Evolutionary conservation across 169 alveolate species (phyloP).

Genomic region (Eimeria necatrix): DNA sequence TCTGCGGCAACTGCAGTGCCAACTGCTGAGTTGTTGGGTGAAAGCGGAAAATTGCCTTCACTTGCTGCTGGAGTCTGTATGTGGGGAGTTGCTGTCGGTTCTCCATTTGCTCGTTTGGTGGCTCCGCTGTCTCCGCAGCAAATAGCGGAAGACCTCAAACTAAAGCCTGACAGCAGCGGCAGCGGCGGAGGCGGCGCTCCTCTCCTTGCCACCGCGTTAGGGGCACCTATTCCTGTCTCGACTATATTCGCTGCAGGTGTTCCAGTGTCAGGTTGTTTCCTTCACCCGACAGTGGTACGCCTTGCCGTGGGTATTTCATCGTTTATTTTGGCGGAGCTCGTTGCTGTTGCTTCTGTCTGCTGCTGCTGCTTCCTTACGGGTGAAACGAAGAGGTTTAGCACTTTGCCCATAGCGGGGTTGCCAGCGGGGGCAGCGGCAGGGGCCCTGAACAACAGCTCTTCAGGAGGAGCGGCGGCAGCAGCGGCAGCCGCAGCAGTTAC

Average conservation of each 20-base stretch:
- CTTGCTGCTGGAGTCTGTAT: constrained; percentile 69
- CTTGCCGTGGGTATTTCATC: constrained; percentile 62
- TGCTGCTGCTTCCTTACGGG: constrained; percentile 64
- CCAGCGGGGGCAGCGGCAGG: constrained; percentile 73
- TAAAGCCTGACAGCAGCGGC: constrained; percentile 67
- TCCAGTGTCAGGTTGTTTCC: constrained; percentile 73
- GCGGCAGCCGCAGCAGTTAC: constrained; percentile 69
- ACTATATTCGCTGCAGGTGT: constrained; percentile 55
- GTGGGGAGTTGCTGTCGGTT: constrained; percentile 70
- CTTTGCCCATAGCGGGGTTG: constrained; percentile 68
- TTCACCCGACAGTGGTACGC: constrained; percentile 72
- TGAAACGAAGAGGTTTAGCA: constrained; percentile 67
- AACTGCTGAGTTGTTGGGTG: constrained; percentile 42
- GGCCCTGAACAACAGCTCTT: constrained; percentile 71
- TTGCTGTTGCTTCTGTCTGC: constrained; percentile 65
- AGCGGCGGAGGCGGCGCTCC: background rate
- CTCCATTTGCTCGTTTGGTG: constrained; percentile 36
- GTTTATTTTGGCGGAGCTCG: constrained; percentile 62
- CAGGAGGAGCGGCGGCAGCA: constrained; percentile 77
- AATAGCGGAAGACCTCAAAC: constrained; percentile 48
- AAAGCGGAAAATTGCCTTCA: constrained; percentile 31
- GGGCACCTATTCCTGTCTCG: constrained; percentile 44
- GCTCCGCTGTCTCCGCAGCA: constrained; percentile 62
- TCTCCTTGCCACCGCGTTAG: constrained; percentile 15
- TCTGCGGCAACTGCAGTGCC: constrained; percentile 31